Evolutionary conservation across 352 stramenopile genomes (phyloP).

Genomic region (Globisporangium polare): DNA sequence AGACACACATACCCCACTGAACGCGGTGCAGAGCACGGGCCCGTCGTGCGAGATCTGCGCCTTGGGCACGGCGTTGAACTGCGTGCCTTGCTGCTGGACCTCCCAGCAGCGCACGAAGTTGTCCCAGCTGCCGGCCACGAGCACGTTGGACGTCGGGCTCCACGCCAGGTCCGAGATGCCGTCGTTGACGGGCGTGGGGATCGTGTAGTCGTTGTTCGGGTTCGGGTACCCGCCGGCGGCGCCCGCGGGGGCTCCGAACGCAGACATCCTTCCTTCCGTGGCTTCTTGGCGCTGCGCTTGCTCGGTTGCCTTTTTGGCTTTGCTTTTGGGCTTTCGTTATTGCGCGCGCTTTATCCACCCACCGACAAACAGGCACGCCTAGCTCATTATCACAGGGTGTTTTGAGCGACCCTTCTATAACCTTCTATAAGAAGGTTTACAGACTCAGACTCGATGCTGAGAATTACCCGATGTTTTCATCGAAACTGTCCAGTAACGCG

Average conservation of each 20-base stretch:
- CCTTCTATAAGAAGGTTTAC: no score
- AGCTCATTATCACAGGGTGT: no score
- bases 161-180: constrained; percentile 76
- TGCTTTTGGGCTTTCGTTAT: not conserved
- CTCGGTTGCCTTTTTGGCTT: constrained; percentile 1
- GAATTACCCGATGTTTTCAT: no score
- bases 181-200: constrained; percentile 58
- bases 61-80: constrained; percentile 76
- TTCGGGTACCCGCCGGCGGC: constrained; percentile 54
- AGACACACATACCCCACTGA: constrained; percentile 62
- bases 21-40: constrained; percentile 90
- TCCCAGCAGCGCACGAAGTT: constrained; percentile 85
- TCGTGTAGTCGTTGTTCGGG: constrained; percentile 77
- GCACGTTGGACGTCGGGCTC: constrained; percentile 69
- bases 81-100: constrained; percentile 61
- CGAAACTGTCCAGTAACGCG: no score
- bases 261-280: constrained; percentile 18
- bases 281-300: not conserved
- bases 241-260: constrained; percentile 47
- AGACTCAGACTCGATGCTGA: no score
- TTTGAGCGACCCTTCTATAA: no score
- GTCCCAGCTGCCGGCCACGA: constrained; percentile 80
- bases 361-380: no score
- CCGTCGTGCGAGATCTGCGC: constrained; percentile 87
- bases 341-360: not conserved